A percentile compares a stretch with the other conserved stretches of the same genome.
Conservation (phyloP, 805 yeast species). For the Wickerhamiella spandovensis region DNA sequence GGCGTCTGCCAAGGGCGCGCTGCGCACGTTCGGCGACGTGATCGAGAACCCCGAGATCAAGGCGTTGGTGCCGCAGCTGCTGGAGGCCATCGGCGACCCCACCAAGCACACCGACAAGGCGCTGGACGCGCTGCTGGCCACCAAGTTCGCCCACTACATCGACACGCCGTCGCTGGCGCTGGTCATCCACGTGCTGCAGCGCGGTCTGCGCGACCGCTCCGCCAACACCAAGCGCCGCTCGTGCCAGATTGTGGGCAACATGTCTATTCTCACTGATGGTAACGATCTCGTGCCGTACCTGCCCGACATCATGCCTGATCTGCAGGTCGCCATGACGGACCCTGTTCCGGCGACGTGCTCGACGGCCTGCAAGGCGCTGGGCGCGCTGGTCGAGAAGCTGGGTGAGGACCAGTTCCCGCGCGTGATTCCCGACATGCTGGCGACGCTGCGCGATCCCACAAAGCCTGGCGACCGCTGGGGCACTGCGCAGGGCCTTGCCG, state of each 20-base stretch:
- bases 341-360: conserved; percentile 97
- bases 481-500: conserved; percentile 92
- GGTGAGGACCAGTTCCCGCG: conserved; percentile 95
- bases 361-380: conserved; percentile 93
- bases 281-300: conserved; percentile 78
- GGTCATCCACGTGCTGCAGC: conserved; percentile 83
- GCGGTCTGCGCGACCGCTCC: conserved; percentile 93
- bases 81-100: conserved; percentile 93
- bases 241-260: conserved; percentile 96
- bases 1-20: conserved; percentile 80
- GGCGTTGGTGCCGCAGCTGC: conserved; percentile 69
- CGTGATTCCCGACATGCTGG: conserved; percentile 66
- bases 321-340: conserved; percentile 92
- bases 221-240: conserved; percentile 86
- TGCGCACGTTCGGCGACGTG: conserved; percentile 90
- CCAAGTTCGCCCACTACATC: conserved; percentile 93
- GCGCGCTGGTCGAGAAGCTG: conserved; percentile 86
- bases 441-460: conserved; percentile 59
- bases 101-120: conserved; percentile 81
- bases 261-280: conserved; percentile 90
- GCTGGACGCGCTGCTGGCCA: conserved; percentile 67
- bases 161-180: conserved; percentile 96
- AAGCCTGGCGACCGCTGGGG: conserved; percentile 89
- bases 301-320: conserved; percentile 59
- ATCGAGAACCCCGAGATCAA: conserved; percentile 96